Conservation (phyloP, 129 eudicot species). For the Lactuca saligna region DNA sequence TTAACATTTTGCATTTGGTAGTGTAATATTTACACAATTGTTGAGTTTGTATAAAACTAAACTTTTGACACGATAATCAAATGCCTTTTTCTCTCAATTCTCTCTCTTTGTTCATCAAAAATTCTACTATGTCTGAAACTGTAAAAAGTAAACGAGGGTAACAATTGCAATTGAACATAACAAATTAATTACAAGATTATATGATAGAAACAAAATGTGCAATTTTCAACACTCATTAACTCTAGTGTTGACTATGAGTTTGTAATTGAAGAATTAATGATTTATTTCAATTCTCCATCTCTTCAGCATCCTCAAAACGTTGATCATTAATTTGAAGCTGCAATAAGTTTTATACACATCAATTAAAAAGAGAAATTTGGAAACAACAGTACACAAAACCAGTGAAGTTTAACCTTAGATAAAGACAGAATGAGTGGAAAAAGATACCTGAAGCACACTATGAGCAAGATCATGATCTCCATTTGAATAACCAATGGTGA, state of each 20-base stretch:
- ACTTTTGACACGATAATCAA: too few relatives aligned
- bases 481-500: conserved; percentile 67
- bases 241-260: not conserved
- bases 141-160: too few relatives aligned
- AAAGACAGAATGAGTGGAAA: not conserved
- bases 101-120: too few relatives aligned
- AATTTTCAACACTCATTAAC: not conserved
- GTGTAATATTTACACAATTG: not conserved
- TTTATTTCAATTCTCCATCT: conserved; percentile 54
- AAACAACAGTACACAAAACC: not conserved
- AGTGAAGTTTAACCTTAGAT: not conserved
- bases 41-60: too few relatives aligned
- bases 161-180: too few relatives aligned
- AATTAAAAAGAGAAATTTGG: not conserved
- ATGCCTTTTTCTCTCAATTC: too few relatives aligned
- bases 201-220: not conserved
- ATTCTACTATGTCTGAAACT: too few relatives aligned
- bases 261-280: not conserved
- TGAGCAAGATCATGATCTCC: conserved; percentile 70
- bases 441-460: conserved; percentile 67
- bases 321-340: conserved; percentile 89
- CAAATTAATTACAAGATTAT: too few relatives aligned
- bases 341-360: conserved; percentile 11
- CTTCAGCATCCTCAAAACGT: conserved; percentile 92
- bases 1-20: too few relatives aligned